Evolutionary conservation across 2,329 filamentous ascomycete genomes (phyloP).

Genomic region (Fusarium setosum): DNA sequence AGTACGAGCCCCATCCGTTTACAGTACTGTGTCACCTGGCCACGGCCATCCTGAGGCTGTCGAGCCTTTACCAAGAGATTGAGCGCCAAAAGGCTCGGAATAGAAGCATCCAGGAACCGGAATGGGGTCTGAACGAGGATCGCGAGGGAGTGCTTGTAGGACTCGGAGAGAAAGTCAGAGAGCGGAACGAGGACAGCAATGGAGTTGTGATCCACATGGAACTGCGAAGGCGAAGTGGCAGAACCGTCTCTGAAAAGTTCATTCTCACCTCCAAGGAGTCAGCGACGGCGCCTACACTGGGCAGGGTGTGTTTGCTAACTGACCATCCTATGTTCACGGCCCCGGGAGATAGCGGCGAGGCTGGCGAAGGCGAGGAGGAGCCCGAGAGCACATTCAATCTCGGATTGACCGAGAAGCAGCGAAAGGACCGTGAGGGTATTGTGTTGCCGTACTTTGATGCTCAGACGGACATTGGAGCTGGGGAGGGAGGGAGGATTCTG

Average conservation of each 20-base stretch:
- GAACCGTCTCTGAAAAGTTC: slow-evolving; percentile 78
- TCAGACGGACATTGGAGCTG: slow-evolving; percentile 81
- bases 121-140: slow-evolving; percentile 81
- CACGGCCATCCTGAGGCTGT: slow-evolving; percentile 83
- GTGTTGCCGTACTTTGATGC: slow-evolving; percentile 97
- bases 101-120: slow-evolving; percentile 78
- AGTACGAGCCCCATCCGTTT: slow-evolving; percentile 76
- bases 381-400: slow-evolving; percentile 86
- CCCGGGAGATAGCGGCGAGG: slow-evolving; percentile 49
- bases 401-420: slow-evolving; percentile 90
- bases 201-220: slow-evolving; percentile 86
- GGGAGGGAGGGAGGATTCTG: slow-evolving; percentile 90
- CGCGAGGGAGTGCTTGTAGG: slow-evolving; percentile 83
- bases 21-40: slow-evolving; percentile 84
- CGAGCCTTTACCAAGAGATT: slow-evolving; percentile 79
- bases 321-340: slow-evolving; percentile 79
- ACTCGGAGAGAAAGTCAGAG: slow-evolving; percentile 62
- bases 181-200: slow-evolving; percentile 47
- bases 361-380: slow-evolving; percentile 60
- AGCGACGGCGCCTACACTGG: slow-evolving; percentile 30
- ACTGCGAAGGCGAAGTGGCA: slow-evolving; percentile 83
- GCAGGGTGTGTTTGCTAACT: slow-evolving; percentile 70
- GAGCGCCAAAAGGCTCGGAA: slow-evolving; percentile 80
- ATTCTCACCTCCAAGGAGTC: slow-evolving; percentile 55
- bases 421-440: slow-evolving; percentile 85